Base-by-base conservation (phyloP, 768 basidiomycete genomes). In the Mycena galopus region DNA sequence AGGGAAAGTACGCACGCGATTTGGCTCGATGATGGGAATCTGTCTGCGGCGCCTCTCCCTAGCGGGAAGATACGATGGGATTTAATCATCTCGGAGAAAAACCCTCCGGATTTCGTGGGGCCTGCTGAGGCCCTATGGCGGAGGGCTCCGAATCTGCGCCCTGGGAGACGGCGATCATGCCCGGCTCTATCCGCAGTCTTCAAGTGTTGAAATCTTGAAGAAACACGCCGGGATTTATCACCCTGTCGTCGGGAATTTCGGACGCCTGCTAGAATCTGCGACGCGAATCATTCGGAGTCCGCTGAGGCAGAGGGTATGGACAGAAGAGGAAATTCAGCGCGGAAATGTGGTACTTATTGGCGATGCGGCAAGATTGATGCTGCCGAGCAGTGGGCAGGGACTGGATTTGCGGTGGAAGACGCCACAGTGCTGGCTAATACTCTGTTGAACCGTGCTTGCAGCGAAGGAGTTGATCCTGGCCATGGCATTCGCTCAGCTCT, bases 351-450 rank as follows among this genome's bases (percentile, higher is more conserved):
- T 55, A 5, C 32, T 55, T 6, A 56, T 65, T 56, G 64, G 63
- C 11, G 63, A 65, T 37, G 63, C 63, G 7, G 30, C 63, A 16
- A 29, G 63, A 5, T 25, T 53, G 30, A 65, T 65, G 63, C 63
- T 53, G 14, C 50, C 63, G 10, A 53, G 47, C 33, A 51, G 63
- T 12, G 63, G 63, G 3, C 44, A 51, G 29, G 63, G 6, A 65
- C 63, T 21, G 63, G 63, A 32, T 65, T 65, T 29, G 63, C 50
- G 4, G 37, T 65, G 16, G 63, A 65, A 44, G 63, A 65, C 32
- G 50, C 63, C 3, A 65, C 63, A 1, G 50, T 65, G 17, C n/a
- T 65, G 17, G 64, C 64, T 19, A 65, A 65, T 35, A 23, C 51
- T 10, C 51, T 65, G 21, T 14, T 65, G 50, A 55, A 35, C 16